Evolutionary conservation across 768 basidiomycete genomes (phyloP).

Genomic region (Trametes sanguinea): DNA sequence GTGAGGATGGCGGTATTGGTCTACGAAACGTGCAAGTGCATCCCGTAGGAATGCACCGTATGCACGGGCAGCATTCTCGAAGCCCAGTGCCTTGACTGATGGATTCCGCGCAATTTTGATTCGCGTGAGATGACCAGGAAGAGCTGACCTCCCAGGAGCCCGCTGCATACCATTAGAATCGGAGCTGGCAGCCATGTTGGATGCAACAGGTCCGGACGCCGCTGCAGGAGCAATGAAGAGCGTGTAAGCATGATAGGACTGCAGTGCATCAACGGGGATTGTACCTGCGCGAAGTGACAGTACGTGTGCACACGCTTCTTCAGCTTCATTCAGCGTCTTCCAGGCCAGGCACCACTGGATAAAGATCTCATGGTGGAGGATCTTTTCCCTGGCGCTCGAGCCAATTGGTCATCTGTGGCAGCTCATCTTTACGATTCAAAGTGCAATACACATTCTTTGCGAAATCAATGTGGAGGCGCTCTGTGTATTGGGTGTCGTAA

Average conservation of each 20-base stretch:
- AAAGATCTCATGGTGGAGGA: slow-evolving; percentile 26
- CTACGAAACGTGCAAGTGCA: background rate
- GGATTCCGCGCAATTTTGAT: background rate
- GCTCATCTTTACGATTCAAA: slow-evolving; percentile 26
- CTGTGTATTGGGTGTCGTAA: slow-evolving; percentile 32
- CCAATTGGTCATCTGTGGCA: slow-evolving; percentile 44
- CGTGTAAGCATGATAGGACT: too few species aligned
- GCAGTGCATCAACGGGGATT: background rate
- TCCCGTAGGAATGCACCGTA: background rate
- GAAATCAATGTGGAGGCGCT: slow-evolving; percentile 44
- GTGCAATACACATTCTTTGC: slow-evolving; percentile 37
- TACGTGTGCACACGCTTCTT: background rate
- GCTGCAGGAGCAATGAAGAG: too few species aligned
- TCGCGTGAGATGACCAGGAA: background rate
- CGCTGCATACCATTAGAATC: too few species aligned
- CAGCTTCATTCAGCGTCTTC: background rate
- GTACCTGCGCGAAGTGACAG: background rate
- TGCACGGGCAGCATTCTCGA: background rate
- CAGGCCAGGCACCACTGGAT: slow-evolving; percentile 24
- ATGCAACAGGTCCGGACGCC: too few species aligned
- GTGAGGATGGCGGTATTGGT: background rate
- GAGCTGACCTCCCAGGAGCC: background rate
- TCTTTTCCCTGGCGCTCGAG: slow-evolving; percentile 37
- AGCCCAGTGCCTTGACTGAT: background rate
- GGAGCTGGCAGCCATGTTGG: too few species aligned